Evolutionary conservation across 192 early-diverging fungal genomes (phyloP).

Genomic region (Coemansia sp.): DNA sequence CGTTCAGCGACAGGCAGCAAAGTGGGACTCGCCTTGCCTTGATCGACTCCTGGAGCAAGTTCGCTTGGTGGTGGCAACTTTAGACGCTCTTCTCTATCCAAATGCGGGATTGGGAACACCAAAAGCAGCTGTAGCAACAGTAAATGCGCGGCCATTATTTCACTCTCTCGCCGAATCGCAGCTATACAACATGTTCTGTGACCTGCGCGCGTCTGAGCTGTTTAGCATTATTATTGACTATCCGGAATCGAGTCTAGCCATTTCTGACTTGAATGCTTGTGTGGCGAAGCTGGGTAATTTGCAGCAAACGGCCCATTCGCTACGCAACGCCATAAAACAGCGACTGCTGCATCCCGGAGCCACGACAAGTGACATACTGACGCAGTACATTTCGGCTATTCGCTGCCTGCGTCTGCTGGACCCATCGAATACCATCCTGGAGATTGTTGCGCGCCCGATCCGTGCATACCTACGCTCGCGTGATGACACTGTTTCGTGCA

Average conservation of each 20-base stretch:
- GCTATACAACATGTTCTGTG: slow-evolving; percentile 11
- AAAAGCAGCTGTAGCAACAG: neutral
- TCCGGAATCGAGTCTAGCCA: slow-evolving; percentile 58
- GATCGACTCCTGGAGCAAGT: neutral
- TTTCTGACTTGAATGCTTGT: slow-evolving; percentile 59
- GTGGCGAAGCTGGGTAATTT: slow-evolving; percentile 12
- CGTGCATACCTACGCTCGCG: slow-evolving; percentile 59
- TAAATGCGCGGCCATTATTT: neutral
- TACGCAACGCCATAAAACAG: slow-evolving; percentile 36
- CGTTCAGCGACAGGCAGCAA: slow-evolving; percentile 2
- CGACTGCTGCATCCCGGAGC: slow-evolving; percentile 71
- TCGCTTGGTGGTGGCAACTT: neutral
- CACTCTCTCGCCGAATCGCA: slow-evolving; percentile 1
- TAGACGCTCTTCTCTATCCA: slow-evolving; percentile 17
- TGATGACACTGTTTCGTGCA: slow-evolving; percentile 62
- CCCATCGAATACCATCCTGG: slow-evolving; percentile 61
- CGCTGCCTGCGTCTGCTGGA: slow-evolving; percentile 66
- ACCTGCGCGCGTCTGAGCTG: slow-evolving; percentile 54
- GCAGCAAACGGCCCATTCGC: slow-evolving; percentile 15
- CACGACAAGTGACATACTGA: slow-evolving; percentile 63
- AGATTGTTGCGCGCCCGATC: slow-evolving; percentile 57
- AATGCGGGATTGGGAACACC: neutral
- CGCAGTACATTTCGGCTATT: slow-evolving; percentile 67
- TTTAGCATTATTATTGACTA: slow-evolving; percentile 73
- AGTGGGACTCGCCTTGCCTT: slow-evolving; percentile 20